Evolutionary conservation across 2,329 filamentous ascomycete species (phyloP).

Genomic region (Colletotrichum theobromicola): DNA sequence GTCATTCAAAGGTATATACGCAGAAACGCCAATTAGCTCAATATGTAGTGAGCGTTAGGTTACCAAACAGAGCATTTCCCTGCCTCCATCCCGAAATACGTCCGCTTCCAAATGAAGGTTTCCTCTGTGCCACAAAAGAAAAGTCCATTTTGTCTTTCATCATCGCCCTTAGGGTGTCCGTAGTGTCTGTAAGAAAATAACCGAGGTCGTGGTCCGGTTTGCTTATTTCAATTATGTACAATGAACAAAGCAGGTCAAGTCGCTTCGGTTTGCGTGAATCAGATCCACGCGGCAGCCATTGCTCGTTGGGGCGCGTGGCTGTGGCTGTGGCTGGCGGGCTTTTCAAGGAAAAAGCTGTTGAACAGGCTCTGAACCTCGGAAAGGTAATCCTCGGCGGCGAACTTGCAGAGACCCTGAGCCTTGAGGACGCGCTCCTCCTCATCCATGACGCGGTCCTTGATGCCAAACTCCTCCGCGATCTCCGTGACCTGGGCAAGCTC

Average conservation of each 20-base stretch:
- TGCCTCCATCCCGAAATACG: neutral
- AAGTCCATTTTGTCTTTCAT: neutral
- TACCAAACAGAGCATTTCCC: neutral
- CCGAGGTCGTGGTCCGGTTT: conserved; percentile 1
- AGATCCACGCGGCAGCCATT: conserved; percentile 56
- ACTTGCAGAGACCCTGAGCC: conserved; percentile 73
- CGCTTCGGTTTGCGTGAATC: neutral
- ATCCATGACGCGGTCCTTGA: conserved; percentile 66
- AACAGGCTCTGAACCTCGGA: conserved; percentile 77
- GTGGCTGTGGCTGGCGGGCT: conserved; percentile 27
- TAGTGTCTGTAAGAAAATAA: neutral
- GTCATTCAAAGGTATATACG: conserved; percentile 21
- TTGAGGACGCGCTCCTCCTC: conserved; percentile 77
- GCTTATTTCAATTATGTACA: conserved; percentile 22
- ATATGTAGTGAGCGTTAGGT: neutral
- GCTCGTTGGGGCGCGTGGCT: conserved; percentile 24
- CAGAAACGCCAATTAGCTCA: conserved; percentile 15
- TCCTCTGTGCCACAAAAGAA: neutral
- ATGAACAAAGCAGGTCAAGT: neutral
- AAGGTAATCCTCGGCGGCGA: conserved; percentile 83
- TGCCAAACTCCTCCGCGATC: conserved; percentile 85
- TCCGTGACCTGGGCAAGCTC: conserved; percentile 94
- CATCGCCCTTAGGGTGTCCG: neutral
- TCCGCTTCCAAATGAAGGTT: neutral
- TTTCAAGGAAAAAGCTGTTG: conserved; percentile 60